phyloP scores from a whole-genome alignment of 2,329 filamentous ascomycete genomes.

The Pseudogymnoascus sp. region DNA sequence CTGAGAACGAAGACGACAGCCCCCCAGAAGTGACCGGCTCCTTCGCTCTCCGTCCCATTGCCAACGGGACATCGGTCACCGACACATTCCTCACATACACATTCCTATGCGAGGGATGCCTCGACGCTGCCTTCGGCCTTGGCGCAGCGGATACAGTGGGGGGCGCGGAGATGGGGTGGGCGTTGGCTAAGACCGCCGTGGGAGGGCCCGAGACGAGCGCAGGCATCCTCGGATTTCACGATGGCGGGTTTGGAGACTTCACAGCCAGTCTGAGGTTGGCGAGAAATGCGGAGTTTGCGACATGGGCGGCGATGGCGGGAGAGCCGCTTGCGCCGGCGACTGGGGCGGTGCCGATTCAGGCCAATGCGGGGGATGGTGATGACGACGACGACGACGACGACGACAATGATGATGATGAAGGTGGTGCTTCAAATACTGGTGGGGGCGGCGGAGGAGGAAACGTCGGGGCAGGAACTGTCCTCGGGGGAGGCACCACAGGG shows the following conservation, averaged over 20 bases:
- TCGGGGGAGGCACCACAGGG: not conserved
- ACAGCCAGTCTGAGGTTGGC: constrained; percentile 13
- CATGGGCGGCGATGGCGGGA: constrained; percentile 15
- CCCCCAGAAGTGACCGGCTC: constrained; percentile 35
- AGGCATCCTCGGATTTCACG: constrained; percentile 26
- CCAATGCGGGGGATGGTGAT: not conserved
- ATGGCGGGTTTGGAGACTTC: constrained; percentile 22
- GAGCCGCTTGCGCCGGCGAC: not conserved
- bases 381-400: not conserved
- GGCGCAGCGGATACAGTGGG: constrained; percentile 19
- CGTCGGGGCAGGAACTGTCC: not conserved
- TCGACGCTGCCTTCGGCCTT: constrained; percentile 25
- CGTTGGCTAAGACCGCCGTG: constrained; percentile 23
- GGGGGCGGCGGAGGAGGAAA: not conserved
- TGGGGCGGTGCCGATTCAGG: not conserved
- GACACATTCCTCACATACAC: constrained; percentile 36
- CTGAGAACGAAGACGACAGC: constrained; percentile 33
- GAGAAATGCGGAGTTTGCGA: constrained; percentile 12
- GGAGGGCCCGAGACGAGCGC: constrained; percentile 19
- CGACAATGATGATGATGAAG: not conserved
- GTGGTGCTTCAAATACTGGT: not conserved
- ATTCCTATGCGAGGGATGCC: constrained; percentile 36
- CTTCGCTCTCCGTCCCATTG: constrained; percentile 34
- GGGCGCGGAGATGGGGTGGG: constrained; percentile 31
- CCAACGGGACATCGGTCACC: constrained; percentile 36